These are phyloP conservation scores for Teratosphaeria gauchensis DNA, from an alignment of 2,329 filamentous ascomycete genomes.

Conservation along the genomic window DNA sequence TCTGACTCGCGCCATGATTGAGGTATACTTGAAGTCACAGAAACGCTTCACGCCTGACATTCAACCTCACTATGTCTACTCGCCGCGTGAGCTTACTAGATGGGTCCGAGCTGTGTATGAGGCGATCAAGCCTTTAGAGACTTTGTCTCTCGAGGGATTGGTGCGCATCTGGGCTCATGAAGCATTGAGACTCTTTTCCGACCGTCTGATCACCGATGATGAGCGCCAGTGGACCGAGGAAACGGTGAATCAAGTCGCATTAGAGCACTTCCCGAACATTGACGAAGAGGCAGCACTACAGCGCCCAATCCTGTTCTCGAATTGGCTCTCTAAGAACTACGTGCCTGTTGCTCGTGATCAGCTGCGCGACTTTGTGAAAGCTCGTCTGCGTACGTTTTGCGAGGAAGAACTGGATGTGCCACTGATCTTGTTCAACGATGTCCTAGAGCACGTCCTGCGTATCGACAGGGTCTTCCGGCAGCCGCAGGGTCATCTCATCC, in stretches of 20 bases:
- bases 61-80: slow-evolving; percentile 98
- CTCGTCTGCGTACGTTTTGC: slow-evolving; percentile 93
- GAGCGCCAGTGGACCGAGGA: slow-evolving; percentile 94
- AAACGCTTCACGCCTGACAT: slow-evolving; percentile 90
- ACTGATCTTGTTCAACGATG: slow-evolving; percentile 97
- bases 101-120: slow-evolving; percentile 98
- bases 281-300: slow-evolving; percentile 81
- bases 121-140: slow-evolving; percentile 85
- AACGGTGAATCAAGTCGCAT: slow-evolving; percentile 71
- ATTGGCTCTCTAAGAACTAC: slow-evolving; percentile 99
- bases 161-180: slow-evolving; percentile 98
- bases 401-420: slow-evolving; percentile 99
- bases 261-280: slow-evolving; percentile 91
- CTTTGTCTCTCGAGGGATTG: slow-evolving; percentile 76
- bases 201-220: slow-evolving; percentile 88
- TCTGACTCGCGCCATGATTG: slow-evolving; percentile 94
- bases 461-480: slow-evolving; percentile 99
- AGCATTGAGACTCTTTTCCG: slow-evolving; percentile 89
- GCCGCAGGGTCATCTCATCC: slow-evolving; percentile 92
- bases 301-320: slow-evolving; percentile 93
- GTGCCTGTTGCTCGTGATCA: slow-evolving; percentile 92
- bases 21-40: slow-evolving; percentile 91
- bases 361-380: slow-evolving; percentile 93
- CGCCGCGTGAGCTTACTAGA: slow-evolving; percentile 90
- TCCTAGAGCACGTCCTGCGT: slow-evolving; percentile 91